Evolutionary conservation across 768 basidiomycete genomes (phyloP).

Genomic region (Boletus reticulatus): DNA sequence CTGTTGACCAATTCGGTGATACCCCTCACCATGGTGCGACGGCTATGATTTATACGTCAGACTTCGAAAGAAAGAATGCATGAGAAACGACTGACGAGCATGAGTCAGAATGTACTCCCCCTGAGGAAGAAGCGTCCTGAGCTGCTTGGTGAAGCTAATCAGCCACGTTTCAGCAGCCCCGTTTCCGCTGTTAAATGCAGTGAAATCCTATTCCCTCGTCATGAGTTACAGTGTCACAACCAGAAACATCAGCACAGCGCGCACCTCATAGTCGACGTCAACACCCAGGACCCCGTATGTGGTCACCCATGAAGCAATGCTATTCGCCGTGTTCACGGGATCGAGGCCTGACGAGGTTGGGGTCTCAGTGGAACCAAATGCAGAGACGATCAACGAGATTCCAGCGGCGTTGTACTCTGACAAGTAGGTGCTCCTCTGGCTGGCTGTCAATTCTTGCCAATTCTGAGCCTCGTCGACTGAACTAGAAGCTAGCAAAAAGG

Average conservation of each 20-base stretch:
- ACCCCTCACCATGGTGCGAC: constrained; percentile 23
- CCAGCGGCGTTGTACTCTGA: constrained; percentile 51
- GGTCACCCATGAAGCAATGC: constrained; percentile 46
- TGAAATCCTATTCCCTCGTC: constrained; percentile 27
- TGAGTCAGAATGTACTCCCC: constrained; percentile 35
- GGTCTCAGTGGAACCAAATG: constrained; percentile 44
- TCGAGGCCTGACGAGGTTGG: constrained; percentile 43
- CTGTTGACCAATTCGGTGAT: background rate
- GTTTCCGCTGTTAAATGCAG: constrained; percentile 30
- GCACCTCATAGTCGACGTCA: constrained; percentile 53
- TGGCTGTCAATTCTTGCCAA: constrained; percentile 40
- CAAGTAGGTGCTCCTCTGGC: constrained; percentile 40
- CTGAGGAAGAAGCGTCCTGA: constrained; percentile 33
- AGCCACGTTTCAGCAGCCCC: constrained; percentile 41
- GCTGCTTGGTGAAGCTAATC: constrained; percentile 30
- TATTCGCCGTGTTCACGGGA: constrained; percentile 39
- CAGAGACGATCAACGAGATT: constrained; percentile 55
- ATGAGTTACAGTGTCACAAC: background rate
- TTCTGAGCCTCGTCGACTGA: constrained; percentile 44
- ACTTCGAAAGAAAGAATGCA: background rate
- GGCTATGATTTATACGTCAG: constrained; percentile 9
- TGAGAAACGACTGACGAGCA: constrained; percentile 29
- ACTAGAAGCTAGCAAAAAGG: constrained; percentile 42
- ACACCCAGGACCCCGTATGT: constrained; percentile 47
- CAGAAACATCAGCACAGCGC: too few relatives aligned